These are phyloP conservation scores for Croton setiger DNA, from an alignment of 441 rosid species.

Conservation along the genomic window DNA sequence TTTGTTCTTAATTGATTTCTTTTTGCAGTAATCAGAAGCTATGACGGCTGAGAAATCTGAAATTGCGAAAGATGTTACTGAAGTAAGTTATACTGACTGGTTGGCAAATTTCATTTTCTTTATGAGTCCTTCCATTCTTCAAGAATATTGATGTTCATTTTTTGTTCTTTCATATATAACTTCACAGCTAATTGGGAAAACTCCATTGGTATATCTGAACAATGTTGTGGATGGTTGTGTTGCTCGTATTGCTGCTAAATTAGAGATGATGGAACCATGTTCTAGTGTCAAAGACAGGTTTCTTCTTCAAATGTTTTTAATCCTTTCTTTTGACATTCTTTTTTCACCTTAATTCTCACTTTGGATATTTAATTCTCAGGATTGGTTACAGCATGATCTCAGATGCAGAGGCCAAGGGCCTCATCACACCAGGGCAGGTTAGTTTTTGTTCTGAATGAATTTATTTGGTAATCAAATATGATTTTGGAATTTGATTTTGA, in stretches of 20 bases:
- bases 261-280: slow-evolving; percentile 86
- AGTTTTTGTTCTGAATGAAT: not conserved
- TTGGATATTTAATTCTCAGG: slow-evolving; percentile 33
- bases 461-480: not conserved
- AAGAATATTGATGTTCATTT: not conserved
- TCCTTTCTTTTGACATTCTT: not conserved
- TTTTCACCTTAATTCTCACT: not conserved
- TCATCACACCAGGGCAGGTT: slow-evolving; percentile 72
- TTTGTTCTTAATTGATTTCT: not conserved
- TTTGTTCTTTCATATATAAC: not conserved
- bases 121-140: not conserved
- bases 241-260: slow-evolving; percentile 80
- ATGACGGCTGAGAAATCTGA: slow-evolving; percentile 48
- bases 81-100: slow-evolving; percentile 39
- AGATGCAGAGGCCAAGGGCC: slow-evolving; percentile 77
- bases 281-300: slow-evolving; percentile 93
- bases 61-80: slow-evolving; percentile 82
- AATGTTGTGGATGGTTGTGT: slow-evolving; percentile 62
- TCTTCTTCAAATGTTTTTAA: not conserved
- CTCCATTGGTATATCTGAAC: slow-evolving; percentile 78
- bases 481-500: slow-evolving; percentile 13
- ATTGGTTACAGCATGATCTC: slow-evolving; percentile 85
- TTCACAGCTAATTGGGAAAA: slow-evolving; percentile 67
- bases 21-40: slow-evolving; percentile 4
- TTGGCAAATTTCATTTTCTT: not conserved